Base-by-base conservation (phyloP, 352 stramenopile genomes). In the Phytophthora sansomeana region DNA sequence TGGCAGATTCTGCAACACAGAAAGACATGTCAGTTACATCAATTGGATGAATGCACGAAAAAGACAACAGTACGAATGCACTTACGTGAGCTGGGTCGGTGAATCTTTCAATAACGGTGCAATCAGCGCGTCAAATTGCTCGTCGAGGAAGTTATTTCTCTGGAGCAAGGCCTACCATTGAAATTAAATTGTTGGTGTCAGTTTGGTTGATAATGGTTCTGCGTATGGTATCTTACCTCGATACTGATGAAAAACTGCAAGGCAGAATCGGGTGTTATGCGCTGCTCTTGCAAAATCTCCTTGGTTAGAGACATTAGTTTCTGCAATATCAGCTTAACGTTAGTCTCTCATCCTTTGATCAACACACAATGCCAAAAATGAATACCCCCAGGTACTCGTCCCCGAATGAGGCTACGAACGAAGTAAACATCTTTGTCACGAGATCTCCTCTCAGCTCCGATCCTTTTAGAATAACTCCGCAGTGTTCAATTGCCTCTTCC, bases 81-180 rank as follows among this genome's bases (percentile, higher is more conserved):
- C 70, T 55, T 78, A 92, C 86, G 86, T 95, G 39, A 90, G 75
- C 7, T 91, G 82, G n/a, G 86, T 95, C 9, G 86, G 86, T 6
- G 77, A 80, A 36, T 83, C 72, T 0, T 59, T 52, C 14, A 81
- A 73, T 28, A 64, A 63, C 3, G 81, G 73, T 2, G 69, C 60
- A 24, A 93, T 66, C 3, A 80, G 32, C 1, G 49, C 41, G 6
- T 89, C 74, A 39, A 92, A 93, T 49, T 86, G 79, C 13, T 81
- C 74, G 49, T 95, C 83, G 3, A 91, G 63, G 48, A 85, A 81
- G 7, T 87, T 73, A 46, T 91, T 81, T 14, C 76, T 76, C 32
- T 80, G 74, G 21, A 95, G 75, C 30, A 93, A 28, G 46, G 78
- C 70, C 84, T 91, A 57, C 10, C 8, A 44, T 19, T 14, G 13